Base-by-base conservation (phyloP, 2,329 filamentous ascomycete species). In the Geoglossum cookeanum region DNA sequence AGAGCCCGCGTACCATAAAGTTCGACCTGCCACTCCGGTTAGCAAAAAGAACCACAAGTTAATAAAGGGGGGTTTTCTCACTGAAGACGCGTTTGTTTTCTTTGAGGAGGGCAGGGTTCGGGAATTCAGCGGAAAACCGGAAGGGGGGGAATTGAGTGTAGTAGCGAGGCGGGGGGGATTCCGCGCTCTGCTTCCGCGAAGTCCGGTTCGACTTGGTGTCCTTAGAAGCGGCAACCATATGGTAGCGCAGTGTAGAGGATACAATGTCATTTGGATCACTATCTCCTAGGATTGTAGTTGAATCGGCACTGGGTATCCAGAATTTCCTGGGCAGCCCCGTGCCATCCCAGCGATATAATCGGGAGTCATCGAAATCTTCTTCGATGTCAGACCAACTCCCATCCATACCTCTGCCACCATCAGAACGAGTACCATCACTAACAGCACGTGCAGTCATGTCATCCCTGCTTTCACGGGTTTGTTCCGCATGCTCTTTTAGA, bases 21-120 rank as follows among this genome's bases (percentile, higher is more conserved):
- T 80, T 35, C 76, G 72, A 9, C 42, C 42, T 45, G n/a, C 4
- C 6, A 6, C 22, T 6, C 5, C 1, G 22, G 4, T 45, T 22
- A 45, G 17, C 42, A 17, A 9, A 5, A 22, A 5, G 17, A 17
- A 4, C 15, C n/a, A 1, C 22, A 22, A 45, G 22, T 13, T 3
- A 45, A 45, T 17, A 22, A 22, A 22, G 17, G n/a, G 17, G 22
- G n/a, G 17, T 13, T 45, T 45, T 5, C 42, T 45, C 22, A 45
- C 74, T 77, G 63, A 80, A 80, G 7, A 79, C 74, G 0, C 77
- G 69, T 64, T 79, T 79, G 67, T 77, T 78, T 63, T 79, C 77
- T 59, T 79, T 79, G 29, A 80, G 67, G 5, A 74, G 70, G 15
- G 75, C 70, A 1, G 78, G 76, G 60, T 76, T 77, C 0, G 75